Percentiles rank a stretch among this genome's conserved stretches.
These are phyloP conservation scores for Ballota nigra DNA, from an alignment of 257 asterid genomes.

Conservation along the genomic window DNA sequence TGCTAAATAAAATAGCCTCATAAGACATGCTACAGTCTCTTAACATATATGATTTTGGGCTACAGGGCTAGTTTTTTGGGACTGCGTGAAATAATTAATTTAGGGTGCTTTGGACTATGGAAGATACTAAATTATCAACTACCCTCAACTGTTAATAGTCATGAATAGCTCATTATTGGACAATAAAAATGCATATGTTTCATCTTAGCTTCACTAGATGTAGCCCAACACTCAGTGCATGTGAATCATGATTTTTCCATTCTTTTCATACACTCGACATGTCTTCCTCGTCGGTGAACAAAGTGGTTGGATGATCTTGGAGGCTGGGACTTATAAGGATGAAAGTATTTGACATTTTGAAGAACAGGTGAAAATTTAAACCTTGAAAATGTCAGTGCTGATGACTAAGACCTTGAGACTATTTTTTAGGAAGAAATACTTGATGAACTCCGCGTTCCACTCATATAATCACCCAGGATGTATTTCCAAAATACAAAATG, in stretches of 20 bases:
- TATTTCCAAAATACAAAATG: not conserved
- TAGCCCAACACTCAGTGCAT: not conserved
- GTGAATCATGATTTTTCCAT: not conserved
- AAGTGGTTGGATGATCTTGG: not conserved
- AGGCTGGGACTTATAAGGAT: not conserved
- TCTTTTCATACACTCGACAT: not conserved
- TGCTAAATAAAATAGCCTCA: not conserved
- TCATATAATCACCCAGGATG: not conserved
- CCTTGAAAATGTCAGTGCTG: not conserved
- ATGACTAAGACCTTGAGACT: not conserved
- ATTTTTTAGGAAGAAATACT: not conserved
- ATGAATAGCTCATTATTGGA: not conserved
- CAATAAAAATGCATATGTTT: not conserved
- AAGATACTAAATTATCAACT: not conserved
- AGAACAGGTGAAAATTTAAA: not conserved
- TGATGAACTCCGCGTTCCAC: not conserved
- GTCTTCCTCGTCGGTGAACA: not conserved
- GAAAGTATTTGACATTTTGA: not conserved
- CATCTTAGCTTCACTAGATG: not conserved
- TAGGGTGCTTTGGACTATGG: conserved; percentile 11
- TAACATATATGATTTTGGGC: not conserved
- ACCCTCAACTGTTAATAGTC: not conserved
- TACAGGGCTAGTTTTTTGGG: not conserved
- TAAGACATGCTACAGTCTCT: not conserved
- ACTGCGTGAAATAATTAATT: not conserved